Percentiles rank a stretch among this genome's conserved stretches.
Evolutionary conservation across 306 rosid species (phyloP).

Genomic region (Adenanthera pavonina): DNA sequence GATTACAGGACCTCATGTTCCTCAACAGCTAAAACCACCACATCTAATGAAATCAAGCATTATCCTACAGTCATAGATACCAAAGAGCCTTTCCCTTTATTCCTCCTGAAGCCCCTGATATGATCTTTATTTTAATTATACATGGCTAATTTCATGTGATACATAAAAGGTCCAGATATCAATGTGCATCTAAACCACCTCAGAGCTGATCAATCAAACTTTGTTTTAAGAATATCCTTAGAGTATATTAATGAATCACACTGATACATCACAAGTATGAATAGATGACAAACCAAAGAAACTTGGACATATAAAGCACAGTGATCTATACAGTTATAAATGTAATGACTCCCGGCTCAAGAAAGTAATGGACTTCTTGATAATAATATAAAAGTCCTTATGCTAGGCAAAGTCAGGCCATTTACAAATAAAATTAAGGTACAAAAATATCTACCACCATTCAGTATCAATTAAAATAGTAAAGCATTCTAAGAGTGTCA

Average conservation of each 20-base stretch:
- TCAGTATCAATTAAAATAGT: not conserved
- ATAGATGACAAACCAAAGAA: slow-evolving; percentile 17
- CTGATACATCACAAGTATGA: not conserved
- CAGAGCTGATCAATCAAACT: not conserved
- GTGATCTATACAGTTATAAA: not conserved
- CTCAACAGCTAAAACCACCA: not conserved
- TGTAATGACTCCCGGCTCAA: not conserved
- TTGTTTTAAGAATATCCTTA: too few relatives aligned
- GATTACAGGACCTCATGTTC: not conserved
- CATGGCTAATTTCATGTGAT: too few relatives aligned
- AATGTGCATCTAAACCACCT: not conserved
- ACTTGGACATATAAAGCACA: not conserved
- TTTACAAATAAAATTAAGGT: not conserved
- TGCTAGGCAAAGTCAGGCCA: not conserved
- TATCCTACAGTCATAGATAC: not conserved
- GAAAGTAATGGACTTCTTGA: not conserved
- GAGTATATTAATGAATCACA: not conserved
- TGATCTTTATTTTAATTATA: too few relatives aligned
- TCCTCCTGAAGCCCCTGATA: too few relatives aligned
- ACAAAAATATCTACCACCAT: not conserved
- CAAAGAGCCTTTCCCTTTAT: not conserved
- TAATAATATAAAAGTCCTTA: not conserved
- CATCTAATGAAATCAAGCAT: not conserved
- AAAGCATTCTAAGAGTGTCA: not conserved
- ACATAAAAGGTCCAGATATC: not conserved